These are phyloP conservation scores for Fusarium sp. DNA, from an alignment of 2,329 filamentous ascomycete genomes.

Conservation along the genomic window DNA sequence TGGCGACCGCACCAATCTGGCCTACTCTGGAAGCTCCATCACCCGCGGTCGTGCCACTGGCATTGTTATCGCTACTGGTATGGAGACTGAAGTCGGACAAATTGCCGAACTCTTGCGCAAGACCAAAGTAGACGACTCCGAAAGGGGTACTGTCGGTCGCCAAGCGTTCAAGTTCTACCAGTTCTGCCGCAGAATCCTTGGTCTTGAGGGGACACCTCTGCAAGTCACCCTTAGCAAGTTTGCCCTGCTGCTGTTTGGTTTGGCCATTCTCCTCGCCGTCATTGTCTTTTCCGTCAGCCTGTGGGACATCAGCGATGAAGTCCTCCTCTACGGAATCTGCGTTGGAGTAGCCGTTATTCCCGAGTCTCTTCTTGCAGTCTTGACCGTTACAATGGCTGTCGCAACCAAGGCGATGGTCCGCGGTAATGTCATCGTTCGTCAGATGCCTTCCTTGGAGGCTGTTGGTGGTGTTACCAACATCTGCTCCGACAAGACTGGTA, in stretches of 20 bases:
- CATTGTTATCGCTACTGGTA: slow-evolving; percentile 76
- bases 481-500: slow-evolving; percentile 78
- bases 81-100: slow-evolving; percentile 79
- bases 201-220: slow-evolving; percentile 80
- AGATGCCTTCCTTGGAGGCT: slow-evolving; percentile 72
- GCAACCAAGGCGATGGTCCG: slow-evolving; percentile 73
- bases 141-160: slow-evolving; percentile 56
- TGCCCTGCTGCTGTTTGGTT: slow-evolving; percentile 80
- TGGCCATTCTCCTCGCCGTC: slow-evolving; percentile 71
- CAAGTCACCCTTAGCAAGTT: slow-evolving; percentile 88
- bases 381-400: slow-evolving; percentile 77
- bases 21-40: slow-evolving; percentile 77
- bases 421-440: slow-evolving; percentile 73
- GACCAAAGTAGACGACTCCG: slow-evolving; percentile 58
- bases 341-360: slow-evolving; percentile 73
- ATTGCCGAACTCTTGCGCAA: slow-evolving; percentile 77
- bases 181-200: slow-evolving; percentile 66
- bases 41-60: slow-evolving; percentile 76
- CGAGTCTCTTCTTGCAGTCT: slow-evolving; percentile 73
- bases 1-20: slow-evolving; percentile 76
- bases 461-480: slow-evolving; percentile 77
- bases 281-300: slow-evolving; percentile 70
- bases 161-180: slow-evolving; percentile 57
- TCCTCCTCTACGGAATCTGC: slow-evolving; percentile 70
- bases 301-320: slow-evolving; percentile 65